Base-by-base conservation (phyloP, 176 grass and related monocot genomes). In the Avena insularis region DNA sequence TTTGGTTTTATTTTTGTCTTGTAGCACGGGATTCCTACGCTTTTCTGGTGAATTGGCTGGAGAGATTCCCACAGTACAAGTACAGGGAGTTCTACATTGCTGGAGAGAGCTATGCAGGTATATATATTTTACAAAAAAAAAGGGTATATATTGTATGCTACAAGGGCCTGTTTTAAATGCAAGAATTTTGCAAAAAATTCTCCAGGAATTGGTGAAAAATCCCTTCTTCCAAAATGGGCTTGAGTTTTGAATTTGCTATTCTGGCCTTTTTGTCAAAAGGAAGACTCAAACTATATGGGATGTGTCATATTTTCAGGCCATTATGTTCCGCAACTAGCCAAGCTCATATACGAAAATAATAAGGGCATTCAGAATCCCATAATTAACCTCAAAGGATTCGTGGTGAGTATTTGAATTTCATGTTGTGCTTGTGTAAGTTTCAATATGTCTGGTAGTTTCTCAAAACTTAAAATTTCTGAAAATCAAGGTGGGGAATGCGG, bases 21-120 rank as follows among this genome's bases (percentile, higher is more conserved):
- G 49, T 75, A 96, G 93, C 97, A 29, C 86, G 65, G 82, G 94
- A 98, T 90, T 54, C 94, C 74, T 96, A 96, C 58, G 36, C 89
- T 81, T 98, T 98, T 91, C 85, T 98, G 6, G 90, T 93, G 67
- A 94, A 93, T 79, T 96, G 97, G 97, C 35, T 98, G 38, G 94
- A 96, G 85, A 91, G 94, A 74, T 96, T 96, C 79, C 97, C 97
- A 29, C 89, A 93, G 79, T 98, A 96, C 82, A 90, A 96, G 72
- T 53, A 96, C 77, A 90, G 97, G 84, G 97, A 94, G 46, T 98
- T 98, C 77, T 98, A 96, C 86, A 94, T 98, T 61, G 90, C 94
- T 57, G 97, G 97, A 79, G 97, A 98, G 85, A 98, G 97, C 46
- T 98, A 98, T 75, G 94, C 97, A 62, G 97, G 97, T 96, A 88